Conservation (phyloP, 140 eudicot genomes). For the Senecio squalidus region DNA sequence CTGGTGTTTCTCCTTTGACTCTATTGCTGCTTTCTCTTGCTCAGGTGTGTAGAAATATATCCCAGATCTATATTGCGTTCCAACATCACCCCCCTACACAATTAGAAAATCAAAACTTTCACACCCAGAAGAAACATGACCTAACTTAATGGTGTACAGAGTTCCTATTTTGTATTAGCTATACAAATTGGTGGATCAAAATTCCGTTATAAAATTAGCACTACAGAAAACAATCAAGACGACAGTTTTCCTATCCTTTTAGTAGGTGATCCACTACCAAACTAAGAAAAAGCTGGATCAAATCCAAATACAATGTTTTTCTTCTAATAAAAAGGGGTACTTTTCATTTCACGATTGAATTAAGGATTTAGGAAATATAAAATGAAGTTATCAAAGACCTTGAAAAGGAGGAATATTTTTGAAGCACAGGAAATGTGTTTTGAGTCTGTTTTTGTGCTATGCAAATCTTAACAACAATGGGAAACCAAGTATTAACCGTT, state of each 20-base stretch:
- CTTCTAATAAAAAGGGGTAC: too few species aligned
- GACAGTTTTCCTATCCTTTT: background rate
- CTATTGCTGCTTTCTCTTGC: constrained; percentile 84
- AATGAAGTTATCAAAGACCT: too few species aligned
- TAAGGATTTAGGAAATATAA: too few species aligned
- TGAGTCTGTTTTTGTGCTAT: too few species aligned
- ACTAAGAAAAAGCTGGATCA: too few species aligned
- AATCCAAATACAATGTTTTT: too few species aligned
- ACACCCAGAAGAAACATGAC: background rate
- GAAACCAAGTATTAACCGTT: too few species aligned
- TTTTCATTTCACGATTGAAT: too few species aligned
- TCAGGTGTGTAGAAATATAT: constrained; percentile 87
- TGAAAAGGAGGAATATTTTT: too few species aligned
- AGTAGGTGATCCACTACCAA: background rate
- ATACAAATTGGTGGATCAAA: background rate
- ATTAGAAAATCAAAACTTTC: background rate
- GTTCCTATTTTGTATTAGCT: background rate
- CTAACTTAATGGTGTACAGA: background rate
- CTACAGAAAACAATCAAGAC: background rate
- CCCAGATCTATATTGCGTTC: constrained; percentile 91
- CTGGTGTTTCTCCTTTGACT: constrained; percentile 60
- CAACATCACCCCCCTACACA: constrained; percentile 80
- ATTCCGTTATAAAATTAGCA: background rate
- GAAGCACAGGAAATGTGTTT: too few species aligned
- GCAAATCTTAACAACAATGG: too few species aligned